Percentiles rank a stretch among this genome's conserved stretches.
These are phyloP conservation scores for Amanita thiersii DNA, from an alignment of 768 basidiomycete species.

Conservation along the genomic window DNA sequence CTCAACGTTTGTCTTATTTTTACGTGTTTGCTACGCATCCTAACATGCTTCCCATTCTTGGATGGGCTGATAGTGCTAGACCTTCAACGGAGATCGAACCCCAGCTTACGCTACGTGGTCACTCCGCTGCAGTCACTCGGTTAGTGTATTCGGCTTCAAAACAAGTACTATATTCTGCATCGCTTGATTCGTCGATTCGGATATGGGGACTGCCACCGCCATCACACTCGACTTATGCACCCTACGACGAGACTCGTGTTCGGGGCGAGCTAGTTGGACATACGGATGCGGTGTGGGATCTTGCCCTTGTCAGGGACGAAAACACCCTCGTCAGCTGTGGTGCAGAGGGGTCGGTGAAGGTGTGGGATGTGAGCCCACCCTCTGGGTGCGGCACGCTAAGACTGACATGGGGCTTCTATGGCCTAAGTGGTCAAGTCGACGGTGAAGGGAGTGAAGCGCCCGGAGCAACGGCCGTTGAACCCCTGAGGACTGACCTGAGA, in stretches of 20 bases:
- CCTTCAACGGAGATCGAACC: conserved; percentile 86
- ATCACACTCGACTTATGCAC: conserved; percentile 83
- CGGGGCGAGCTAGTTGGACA: conserved; percentile 84
- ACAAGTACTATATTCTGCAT: conserved; percentile 81
- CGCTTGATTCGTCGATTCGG: conserved; percentile 87
- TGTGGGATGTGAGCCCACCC: conserved; percentile 81
- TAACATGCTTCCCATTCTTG: conserved; percentile 8
- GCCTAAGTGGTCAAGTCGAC: conserved; percentile 45
- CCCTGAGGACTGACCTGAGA: conserved; percentile 74
- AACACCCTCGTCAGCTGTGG: conserved; percentile 82
- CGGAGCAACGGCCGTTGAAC: conserved; percentile 79
- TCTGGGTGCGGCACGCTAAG: conserved; percentile 57
- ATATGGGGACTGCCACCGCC: conserved; percentile 78
- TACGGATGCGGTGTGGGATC: conserved; percentile 95
- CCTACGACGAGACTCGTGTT: conserved; percentile 74
- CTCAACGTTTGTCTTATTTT: conserved; percentile 52
- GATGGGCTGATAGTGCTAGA: conserved; percentile 41
- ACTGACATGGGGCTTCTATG: conserved; percentile 76
- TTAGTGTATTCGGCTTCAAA: conserved; percentile 73
- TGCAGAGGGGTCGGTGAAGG: conserved; percentile 86
- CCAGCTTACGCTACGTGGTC: conserved; percentile 87
- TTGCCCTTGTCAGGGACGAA: conserved; percentile 79
- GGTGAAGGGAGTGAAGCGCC: conserved; percentile 46
- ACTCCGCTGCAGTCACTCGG: conserved; percentile 85
- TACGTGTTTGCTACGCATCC: conserved; percentile 8